phyloP scores from a whole-genome alignment of 139 green algal species.

The Closterium sp. region DNA sequence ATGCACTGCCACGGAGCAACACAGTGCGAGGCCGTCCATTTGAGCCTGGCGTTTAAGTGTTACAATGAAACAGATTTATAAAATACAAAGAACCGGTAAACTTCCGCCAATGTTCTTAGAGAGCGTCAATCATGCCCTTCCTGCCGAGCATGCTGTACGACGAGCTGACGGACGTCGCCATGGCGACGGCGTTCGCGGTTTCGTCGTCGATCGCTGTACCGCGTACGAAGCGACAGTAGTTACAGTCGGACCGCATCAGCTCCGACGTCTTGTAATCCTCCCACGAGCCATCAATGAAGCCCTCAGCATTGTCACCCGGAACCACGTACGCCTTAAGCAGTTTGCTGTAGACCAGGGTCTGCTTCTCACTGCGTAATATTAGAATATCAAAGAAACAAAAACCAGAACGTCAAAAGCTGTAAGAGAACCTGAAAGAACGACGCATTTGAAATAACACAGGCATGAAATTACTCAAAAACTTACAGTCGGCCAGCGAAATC shows the following conservation, averaged over 20 bases:
- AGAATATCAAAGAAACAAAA: background rate
- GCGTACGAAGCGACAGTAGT: slow-evolving; percentile 15
- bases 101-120: background rate
- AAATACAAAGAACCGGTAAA: background rate
- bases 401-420: too few species aligned
- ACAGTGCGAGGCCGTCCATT: background rate
- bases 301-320: slow-evolving; percentile 11
- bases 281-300: slow-evolving; percentile 22
- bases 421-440: too few species aligned
- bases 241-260: slow-evolving; percentile 14
- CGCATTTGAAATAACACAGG: too few species aligned
- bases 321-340: slow-evolving; percentile 2
- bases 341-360: background rate
- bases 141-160: background rate
- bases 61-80: background rate
- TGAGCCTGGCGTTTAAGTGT: background rate
- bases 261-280: slow-evolving; percentile 7
- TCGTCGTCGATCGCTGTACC: background rate
- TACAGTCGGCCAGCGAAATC: slow-evolving; percentile 15
- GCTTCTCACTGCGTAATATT: background rate
- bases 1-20: background rate
- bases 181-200: slow-evolving; percentile 4
- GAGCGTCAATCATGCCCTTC: background rate
- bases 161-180: background rate
- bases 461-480: too few species aligned